A percentile compares a stretch with the other conserved stretches of the same genome.
These are phyloP conservation scores for Plasmodium sp. DNA, from an alignment of 169 alveolate species.

Conservation along the genomic window DNA sequence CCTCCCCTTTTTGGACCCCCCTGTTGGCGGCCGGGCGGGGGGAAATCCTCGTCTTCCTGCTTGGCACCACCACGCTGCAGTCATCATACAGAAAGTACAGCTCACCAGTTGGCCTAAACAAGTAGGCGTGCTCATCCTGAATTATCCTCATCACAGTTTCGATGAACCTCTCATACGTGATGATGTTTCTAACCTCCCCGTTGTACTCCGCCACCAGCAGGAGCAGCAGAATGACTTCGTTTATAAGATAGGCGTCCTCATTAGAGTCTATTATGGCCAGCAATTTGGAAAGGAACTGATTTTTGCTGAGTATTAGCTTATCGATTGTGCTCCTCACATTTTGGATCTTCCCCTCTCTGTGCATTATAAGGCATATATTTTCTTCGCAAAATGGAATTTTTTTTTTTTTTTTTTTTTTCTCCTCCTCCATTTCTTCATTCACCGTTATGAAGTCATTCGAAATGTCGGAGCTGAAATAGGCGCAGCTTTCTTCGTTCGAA, in stretches of 20 bases:
- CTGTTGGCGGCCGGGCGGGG: background rate
- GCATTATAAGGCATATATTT: constrained; percentile 37
- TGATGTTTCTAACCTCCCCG: constrained; percentile 45
- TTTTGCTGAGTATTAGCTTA: constrained; percentile 31
- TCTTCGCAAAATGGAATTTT: constrained; percentile 29
- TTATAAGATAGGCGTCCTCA: constrained; percentile 61
- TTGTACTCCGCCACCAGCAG: constrained; percentile 12
- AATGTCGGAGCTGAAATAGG: constrained; percentile 29
- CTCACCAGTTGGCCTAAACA: constrained; percentile 7
- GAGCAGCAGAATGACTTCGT: constrained; percentile 38
- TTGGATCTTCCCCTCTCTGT: constrained; percentile 1
- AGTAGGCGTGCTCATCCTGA: constrained; percentile 28
- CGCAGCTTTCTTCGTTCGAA: background rate
- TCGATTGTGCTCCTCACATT: constrained; percentile 44
- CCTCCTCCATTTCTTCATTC: constrained; percentile 15
- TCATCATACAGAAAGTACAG: constrained; percentile 22
- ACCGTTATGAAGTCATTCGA: constrained; percentile 11
- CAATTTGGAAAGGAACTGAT: constrained; percentile 18
- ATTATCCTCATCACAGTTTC: constrained; percentile 48
- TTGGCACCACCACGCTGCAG: background rate
- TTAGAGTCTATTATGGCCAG: constrained; percentile 12
- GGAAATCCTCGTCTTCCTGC: background rate
- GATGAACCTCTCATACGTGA: constrained; percentile 41
- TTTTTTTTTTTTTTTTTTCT: constrained; percentile 9
- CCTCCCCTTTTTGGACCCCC: background rate